phyloP scores from a whole-genome alignment of 768 basidiomycete genomes.

The Mycena floridula region DNA sequence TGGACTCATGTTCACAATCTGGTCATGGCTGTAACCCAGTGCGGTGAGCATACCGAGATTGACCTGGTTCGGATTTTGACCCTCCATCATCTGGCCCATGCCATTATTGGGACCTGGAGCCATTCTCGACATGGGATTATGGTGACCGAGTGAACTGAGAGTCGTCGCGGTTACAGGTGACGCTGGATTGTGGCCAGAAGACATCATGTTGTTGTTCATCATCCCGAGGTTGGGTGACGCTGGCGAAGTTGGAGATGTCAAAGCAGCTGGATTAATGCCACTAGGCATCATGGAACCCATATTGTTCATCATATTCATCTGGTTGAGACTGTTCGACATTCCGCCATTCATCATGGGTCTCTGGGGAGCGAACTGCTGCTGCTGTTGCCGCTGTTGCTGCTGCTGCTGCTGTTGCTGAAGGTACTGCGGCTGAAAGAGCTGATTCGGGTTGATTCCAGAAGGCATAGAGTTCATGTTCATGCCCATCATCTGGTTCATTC shows the following conservation, averaged over 20 bases:
- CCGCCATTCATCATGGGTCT: not conserved
- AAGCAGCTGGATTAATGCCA: not conserved
- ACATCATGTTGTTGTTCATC: too few relatives aligned
- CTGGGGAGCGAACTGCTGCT: not conserved
- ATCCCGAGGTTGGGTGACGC: too few relatives aligned
- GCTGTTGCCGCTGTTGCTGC: slow-evolving; percentile 2
- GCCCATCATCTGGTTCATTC: slow-evolving; percentile 1
- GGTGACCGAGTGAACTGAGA: not conserved
- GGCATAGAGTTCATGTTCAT: slow-evolving; percentile 5
- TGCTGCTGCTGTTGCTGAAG: slow-evolving; percentile 1
- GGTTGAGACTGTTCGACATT: not conserved
- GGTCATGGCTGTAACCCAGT: not conserved
- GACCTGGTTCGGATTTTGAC: too few relatives aligned
- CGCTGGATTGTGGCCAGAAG: too few relatives aligned
- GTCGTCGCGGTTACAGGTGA: not conserved
- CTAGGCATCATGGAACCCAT: not conserved
- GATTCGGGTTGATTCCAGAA: not conserved
- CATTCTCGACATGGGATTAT: slow-evolving; percentile 1
- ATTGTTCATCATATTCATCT: not conserved
- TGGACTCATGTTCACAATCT: not conserved
- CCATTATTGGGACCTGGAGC: not conserved
- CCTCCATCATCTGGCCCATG: not conserved
- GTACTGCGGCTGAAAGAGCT: too few relatives aligned
- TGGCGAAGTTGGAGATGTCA: not conserved
- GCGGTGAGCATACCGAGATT: not conserved